Evolutionary conservation across 371 early-diverging fungal genomes (phyloP).

Genomic region (Blakeslea trispora): DNA sequence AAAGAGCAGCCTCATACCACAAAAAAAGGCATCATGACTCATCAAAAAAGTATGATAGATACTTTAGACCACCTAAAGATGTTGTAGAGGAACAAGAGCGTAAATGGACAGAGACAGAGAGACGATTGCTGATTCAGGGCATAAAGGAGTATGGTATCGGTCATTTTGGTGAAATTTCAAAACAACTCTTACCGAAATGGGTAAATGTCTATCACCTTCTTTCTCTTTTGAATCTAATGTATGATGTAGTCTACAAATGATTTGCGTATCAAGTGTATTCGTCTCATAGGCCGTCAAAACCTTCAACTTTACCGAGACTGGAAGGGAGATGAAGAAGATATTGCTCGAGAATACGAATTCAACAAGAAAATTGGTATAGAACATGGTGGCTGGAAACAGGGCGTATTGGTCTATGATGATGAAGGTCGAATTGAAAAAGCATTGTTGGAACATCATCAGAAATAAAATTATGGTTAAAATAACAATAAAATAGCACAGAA

Average conservation of each 20-base stretch:
- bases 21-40: neutral
- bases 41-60: slow-evolving; percentile 49
- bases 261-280: slow-evolving; percentile 81
- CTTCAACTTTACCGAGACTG: slow-evolving; percentile 84
- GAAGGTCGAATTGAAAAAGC: slow-evolving; percentile 68
- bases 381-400: slow-evolving; percentile 80
- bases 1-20: too few species aligned
- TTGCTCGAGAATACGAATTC: slow-evolving; percentile 71
- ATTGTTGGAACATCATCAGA: slow-evolving; percentile 24
- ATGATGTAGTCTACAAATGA: slow-evolving; percentile 71
- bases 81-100: slow-evolving; percentile 51
- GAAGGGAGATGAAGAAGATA: slow-evolving; percentile 76
- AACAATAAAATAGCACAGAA: slow-evolving; percentile 1
- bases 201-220: slow-evolving; percentile 42
- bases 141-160: slow-evolving; percentile 88
- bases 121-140: slow-evolving; percentile 72
- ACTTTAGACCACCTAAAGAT: slow-evolving; percentile 80
- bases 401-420: slow-evolving; percentile 84
- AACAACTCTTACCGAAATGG: slow-evolving; percentile 80
- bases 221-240: neutral
- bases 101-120: slow-evolving; percentile 87
- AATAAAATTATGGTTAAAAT: too few species aligned
- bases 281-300: slow-evolving; percentile 88
- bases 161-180: slow-evolving; percentile 85
- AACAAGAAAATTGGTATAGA: slow-evolving; percentile 83